These are phyloP conservation scores for Lipomyces japonicus DNA, from an alignment of 805 yeast genomes.

Conservation along the genomic window DNA sequence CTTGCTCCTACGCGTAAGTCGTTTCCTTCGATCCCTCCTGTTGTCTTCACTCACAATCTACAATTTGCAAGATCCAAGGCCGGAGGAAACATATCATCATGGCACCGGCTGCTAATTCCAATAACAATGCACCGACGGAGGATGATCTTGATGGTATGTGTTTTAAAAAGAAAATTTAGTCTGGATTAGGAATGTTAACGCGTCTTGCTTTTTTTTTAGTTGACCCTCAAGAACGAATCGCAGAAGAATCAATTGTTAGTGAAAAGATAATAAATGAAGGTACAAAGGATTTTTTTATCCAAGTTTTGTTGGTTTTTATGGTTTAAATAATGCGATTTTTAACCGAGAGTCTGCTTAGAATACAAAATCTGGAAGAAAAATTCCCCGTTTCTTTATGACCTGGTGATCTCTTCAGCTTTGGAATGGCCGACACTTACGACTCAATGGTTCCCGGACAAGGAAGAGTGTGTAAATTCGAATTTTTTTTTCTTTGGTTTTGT, in stretches of 20 bases:
- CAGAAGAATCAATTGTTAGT: conserved; percentile 22
- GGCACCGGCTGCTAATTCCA: conserved; percentile 23
- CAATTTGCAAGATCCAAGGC: no score
- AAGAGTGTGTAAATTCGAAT: conserved; percentile 19
- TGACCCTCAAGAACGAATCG: conserved; percentile 25
- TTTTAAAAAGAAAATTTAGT: background rate
- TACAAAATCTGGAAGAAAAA: conserved; percentile 63
- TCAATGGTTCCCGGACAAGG: conserved; percentile 61
- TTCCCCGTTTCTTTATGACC: conserved; percentile 52
- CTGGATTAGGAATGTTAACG: background rate
- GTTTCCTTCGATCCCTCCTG: no score
- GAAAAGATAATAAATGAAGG: conserved; percentile 29
- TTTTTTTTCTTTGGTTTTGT: background rate
- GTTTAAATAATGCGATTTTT: background rate
- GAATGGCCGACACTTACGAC: conserved; percentile 63
- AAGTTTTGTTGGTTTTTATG: background rate
- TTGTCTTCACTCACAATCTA: no score
- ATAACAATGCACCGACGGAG: conserved; percentile 7
- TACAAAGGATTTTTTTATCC: background rate
- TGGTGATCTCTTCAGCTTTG: conserved; percentile 50
- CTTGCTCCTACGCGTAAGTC: no score
- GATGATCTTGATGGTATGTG: conserved; percentile 24
- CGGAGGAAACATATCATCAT: background rate
- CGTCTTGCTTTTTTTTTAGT: conserved; percentile 6
- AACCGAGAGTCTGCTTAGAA: conserved; percentile 32